Base-by-base conservation (phyloP, 2,329 filamentous ascomycete species). In the Sarocladium kiliense region DNA sequence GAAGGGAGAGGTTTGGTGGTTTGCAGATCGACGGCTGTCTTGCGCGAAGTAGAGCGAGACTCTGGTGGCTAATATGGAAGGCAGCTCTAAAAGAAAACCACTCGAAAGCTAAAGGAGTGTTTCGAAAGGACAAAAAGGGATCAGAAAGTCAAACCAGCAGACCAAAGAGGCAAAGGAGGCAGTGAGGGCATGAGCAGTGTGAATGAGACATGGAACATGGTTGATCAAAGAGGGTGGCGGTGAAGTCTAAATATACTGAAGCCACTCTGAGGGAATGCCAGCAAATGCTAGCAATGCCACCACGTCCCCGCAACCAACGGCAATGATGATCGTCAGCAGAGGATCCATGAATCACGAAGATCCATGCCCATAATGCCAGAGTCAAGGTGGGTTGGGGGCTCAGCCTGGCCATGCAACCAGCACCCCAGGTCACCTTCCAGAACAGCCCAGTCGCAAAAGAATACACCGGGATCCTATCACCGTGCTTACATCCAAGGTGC, bases 211-310 rank as follows among this genome's bases (percentile, higher is more conserved):
- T 9, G 41, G 41, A 5, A 44, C 12, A 44, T 10, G 41, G 16
- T 44, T 25, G 41, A 44, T 25, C 18, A 12, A 44, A 44, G 41
- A 44, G 21, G 18, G 18, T 44, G 41, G 21, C 41, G 19, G 41
- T 32, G 26, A 49, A 49, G 41, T 44, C 44, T 49, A 49, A 49
- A 30, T 49, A 32, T 32, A 49, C 44, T 49, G 41, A 16, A 23
- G 21, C 41, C 21, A 44, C 18, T 7, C 4, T 9, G 7, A 21
- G 12, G 12, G 30, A 12, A 32, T 32, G 30, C 12, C 12, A 12
- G 30, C 30, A 32, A n/a, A n/a, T n/a, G n/a, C n/a, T n/a, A n/a
- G n/a, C n/a, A n/a, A n/a, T n/a, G n/a, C 12, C 12, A 12, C 30
- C 30, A 32, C 12, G 12, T 12, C 6, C 30, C 30, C 41, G 41